Percentiles rank a stretch among this genome's conserved stretches.
These are phyloP conservation scores for Kazachstania kunashirensis DNA, from an alignment of 805 yeast genomes.

Conservation along the genomic window DNA sequence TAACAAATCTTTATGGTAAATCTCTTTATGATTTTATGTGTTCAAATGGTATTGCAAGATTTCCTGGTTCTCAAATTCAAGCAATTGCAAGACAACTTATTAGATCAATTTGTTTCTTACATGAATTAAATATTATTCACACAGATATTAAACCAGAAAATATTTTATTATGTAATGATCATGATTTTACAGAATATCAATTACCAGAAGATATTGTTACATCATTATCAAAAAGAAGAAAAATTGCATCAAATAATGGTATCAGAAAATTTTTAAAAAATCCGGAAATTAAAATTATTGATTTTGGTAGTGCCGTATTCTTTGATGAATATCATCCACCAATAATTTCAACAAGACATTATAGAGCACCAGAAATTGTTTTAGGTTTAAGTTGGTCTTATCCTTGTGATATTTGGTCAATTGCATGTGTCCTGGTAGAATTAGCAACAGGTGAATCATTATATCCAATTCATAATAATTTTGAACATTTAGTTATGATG, in stretches of 20 bases:
- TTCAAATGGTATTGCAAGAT: constrained; percentile 72
- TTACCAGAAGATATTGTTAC: constrained; percentile 15
- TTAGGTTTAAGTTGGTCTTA: constrained; percentile 94
- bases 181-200: constrained; percentile 15
- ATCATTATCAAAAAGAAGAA: constrained; percentile 23
- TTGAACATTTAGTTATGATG: constrained; percentile 93
- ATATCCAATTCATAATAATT: constrained; percentile 88
- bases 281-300: constrained; percentile 82
- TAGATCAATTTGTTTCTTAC: constrained; percentile 78
- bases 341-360: constrained; percentile 90
- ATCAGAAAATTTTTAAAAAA: constrained; percentile 40
- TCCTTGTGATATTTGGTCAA: constrained; percentile 95
- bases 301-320: constrained; percentile 95
- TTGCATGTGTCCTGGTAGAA: constrained; percentile 90
- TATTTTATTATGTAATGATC: constrained; percentile 43
- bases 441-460: constrained; percentile 88
- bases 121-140: constrained; percentile 82
- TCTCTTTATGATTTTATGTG: constrained; percentile 87
- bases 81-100: constrained; percentile 78
- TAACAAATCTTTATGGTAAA: constrained; percentile 76
- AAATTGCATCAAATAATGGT: constrained; percentile 26
- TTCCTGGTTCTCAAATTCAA: constrained; percentile 89
- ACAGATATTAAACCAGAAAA: constrained; percentile 97
- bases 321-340: constrained; percentile 89
- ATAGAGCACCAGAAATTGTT: constrained; percentile 94